These are phyloP conservation scores for Blastobotrys apis DNA, from an alignment of 1,139 yeast genomes.

Conservation along the genomic window DNA sequence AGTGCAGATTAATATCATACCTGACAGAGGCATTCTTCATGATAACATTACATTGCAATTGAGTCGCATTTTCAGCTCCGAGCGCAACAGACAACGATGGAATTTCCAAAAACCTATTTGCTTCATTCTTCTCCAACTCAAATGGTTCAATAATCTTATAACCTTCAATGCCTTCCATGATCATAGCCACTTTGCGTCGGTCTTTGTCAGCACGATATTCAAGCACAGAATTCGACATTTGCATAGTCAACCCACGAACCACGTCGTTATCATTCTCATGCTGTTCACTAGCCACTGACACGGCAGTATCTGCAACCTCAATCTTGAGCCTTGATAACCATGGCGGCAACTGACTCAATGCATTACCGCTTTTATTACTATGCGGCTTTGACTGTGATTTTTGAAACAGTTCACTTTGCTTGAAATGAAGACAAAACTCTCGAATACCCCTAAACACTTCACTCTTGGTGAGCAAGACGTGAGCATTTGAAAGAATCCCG, in stretches of 20 bases:
- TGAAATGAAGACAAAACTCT: slow-evolving; percentile 25
- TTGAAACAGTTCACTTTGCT: not conserved
- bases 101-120: slow-evolving; percentile 26
- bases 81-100: slow-evolving; percentile 27
- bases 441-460: slow-evolving; percentile 30
- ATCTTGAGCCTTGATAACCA: slow-evolving; percentile 32
- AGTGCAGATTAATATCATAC: slow-evolving; percentile 33
- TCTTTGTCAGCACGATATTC: slow-evolving; percentile 21
- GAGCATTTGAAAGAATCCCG: slow-evolving; percentile 28
- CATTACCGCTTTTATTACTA: slow-evolving; percentile 4
- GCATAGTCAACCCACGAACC: slow-evolving; percentile 25
- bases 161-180: slow-evolving; percentile 31
- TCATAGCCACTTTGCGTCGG: slow-evolving; percentile 21
- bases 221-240: slow-evolving; percentile 23
- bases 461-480: slow-evolving; percentile 27
- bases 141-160: slow-evolving; percentile 29
- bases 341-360: slow-evolving; percentile 31
- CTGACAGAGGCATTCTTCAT: slow-evolving; percentile 28
- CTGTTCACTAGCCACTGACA: slow-evolving; percentile 27
- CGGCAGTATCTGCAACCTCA: slow-evolving; percentile 28
- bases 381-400: not conserved
- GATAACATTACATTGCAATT: slow-evolving; percentile 22
- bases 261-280: slow-evolving; percentile 21
- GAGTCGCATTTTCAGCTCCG: slow-evolving; percentile 20
- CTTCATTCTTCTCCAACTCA: slow-evolving; percentile 22